Percentiles rank a stretch among this genome's conserved stretches.
These are phyloP conservation scores for Alternaria viburni DNA, from an alignment of 2,329 filamentous ascomycete genomes.

Conservation along the genomic window DNA sequence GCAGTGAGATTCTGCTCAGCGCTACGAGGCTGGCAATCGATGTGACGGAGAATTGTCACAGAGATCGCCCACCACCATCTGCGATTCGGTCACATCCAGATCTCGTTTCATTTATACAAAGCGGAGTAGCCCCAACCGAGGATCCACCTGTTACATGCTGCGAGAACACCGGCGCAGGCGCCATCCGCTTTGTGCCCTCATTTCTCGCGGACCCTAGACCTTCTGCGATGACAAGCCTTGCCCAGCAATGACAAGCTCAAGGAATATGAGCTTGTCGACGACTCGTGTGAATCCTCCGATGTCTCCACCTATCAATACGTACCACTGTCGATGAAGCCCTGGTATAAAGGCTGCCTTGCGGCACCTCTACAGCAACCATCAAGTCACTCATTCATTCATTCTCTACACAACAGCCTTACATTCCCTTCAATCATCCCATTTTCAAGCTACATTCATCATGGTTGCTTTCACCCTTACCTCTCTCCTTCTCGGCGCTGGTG, in stretches of 20 bases:
- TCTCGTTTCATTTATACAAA: not conserved
- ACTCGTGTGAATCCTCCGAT: not conserved
- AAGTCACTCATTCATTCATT: slow-evolving; percentile 5
- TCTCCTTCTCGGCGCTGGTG: slow-evolving; percentile 35
- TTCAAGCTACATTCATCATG: slow-evolving; percentile 20
- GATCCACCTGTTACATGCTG: not conserved
- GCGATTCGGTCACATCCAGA: not conserved
- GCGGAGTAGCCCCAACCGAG: not conserved
- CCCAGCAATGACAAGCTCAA: slow-evolving; percentile 8
- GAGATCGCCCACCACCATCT: not conserved
- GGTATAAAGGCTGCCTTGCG: slow-evolving; percentile 18
- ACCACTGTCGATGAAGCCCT: not conserved
- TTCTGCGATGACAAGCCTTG: slow-evolving; percentile 4
- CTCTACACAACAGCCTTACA: slow-evolving; percentile 9
- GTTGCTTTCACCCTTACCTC: slow-evolving; percentile 28
- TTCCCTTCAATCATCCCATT: slow-evolving; percentile 14
- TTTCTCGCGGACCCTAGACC: not conserved
- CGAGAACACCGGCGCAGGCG: not conserved
- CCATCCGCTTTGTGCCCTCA: slow-evolving; percentile 1
- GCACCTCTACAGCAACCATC: not conserved
- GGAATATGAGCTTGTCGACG: not conserved
- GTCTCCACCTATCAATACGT: not conserved
- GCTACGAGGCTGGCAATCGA: not conserved
- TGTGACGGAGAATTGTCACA: not conserved
- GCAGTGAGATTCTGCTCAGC: not conserved